These are phyloP conservation scores for Ophiocytium majus DNA, from an alignment of 352 stramenopile species.

Conservation along the genomic window DNA sequence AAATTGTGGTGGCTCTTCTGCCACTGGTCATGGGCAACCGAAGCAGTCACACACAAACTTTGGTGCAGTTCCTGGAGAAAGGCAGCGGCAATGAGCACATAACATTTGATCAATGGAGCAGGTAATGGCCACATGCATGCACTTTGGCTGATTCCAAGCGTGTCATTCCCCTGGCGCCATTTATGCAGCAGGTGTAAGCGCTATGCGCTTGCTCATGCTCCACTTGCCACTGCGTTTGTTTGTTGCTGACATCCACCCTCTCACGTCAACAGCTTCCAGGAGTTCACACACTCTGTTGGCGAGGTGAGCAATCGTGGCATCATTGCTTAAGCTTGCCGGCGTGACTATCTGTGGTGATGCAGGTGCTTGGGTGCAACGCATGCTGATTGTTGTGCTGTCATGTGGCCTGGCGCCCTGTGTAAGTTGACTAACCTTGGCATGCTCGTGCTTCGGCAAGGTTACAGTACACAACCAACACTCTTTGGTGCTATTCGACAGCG, in stretches of 20 bases:
- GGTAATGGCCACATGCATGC: neutral
- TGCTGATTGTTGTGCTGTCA: no score
- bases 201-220: neutral
- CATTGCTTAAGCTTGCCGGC: neutral
- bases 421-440: no score
- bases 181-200: no score
- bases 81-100: constrained; percentile 14
- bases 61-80: constrained; percentile 14
- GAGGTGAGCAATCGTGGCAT: neutral
- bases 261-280: neutral
- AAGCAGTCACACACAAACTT: neutral
- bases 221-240: neutral
- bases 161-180: no score
- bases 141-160: no score
- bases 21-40: constrained; percentile 20
- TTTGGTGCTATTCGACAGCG: no score
- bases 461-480: no score
- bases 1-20: constrained; percentile 10
- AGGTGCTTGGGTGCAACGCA: constrained; percentile 15
- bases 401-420: no score
- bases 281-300: neutral
- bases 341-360: neutral
- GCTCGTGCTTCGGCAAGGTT: no score
- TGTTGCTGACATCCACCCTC: neutral
- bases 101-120: constrained; percentile 28